A percentile compares a stretch with the other conserved stretches of the same genome.
Evolutionary conservation across 345 rosid species (phyloP).

Genomic region (Raphanus sativus): DNA sequence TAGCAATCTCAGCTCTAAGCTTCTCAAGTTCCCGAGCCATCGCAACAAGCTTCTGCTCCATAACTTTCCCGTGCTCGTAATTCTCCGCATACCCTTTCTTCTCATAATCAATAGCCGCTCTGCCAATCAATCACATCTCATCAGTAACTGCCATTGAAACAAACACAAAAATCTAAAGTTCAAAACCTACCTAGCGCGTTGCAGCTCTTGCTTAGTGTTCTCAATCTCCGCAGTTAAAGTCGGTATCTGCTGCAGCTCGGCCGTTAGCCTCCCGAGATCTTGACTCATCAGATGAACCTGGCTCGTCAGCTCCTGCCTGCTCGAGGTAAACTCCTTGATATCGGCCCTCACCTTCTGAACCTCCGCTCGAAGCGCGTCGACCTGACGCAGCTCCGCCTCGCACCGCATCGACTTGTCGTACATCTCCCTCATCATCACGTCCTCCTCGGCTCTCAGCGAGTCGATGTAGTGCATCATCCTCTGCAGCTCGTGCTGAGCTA

Average conservation of each 20-base stretch:
- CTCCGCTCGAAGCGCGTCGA: slow-evolving; percentile 66
- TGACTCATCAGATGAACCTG: slow-evolving; percentile 71
- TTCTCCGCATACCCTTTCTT: slow-evolving; percentile 97
- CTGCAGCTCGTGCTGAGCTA: slow-evolving; percentile 73
- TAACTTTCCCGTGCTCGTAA: slow-evolving; percentile 84
- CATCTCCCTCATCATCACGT: slow-evolving; percentile 82
- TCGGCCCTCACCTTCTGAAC: slow-evolving; percentile 63
- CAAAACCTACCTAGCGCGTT: slow-evolving; percentile 48
- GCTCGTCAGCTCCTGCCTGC: slow-evolving; percentile 64
- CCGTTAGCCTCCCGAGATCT: slow-evolving; percentile 66
- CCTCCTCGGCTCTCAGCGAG: slow-evolving; percentile 69
- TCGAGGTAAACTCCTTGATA: slow-evolving; percentile 69
- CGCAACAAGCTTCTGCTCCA: slow-evolving; percentile 88
- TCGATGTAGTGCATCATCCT: slow-evolving; percentile 64
- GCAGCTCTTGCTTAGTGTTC: slow-evolving; percentile 82
- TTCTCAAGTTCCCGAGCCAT: slow-evolving; percentile 97
- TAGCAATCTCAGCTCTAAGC: slow-evolving; percentile 91
- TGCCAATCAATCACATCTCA: no score
- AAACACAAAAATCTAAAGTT: no score
- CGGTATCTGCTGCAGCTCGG: slow-evolving; percentile 76
- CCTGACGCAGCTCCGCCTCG: slow-evolving; percentile 67
- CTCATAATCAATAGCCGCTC: slow-evolving; percentile 85
- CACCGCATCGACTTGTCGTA: slow-evolving; percentile 66
- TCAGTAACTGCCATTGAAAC: no score
- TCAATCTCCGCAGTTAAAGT: slow-evolving; percentile 72